Evolutionary conservation across 1,139 yeast genomes (phyloP), one percentile per base, ranked within the genome.

Genomic region (Meyerozyma carpophila): DNA sequence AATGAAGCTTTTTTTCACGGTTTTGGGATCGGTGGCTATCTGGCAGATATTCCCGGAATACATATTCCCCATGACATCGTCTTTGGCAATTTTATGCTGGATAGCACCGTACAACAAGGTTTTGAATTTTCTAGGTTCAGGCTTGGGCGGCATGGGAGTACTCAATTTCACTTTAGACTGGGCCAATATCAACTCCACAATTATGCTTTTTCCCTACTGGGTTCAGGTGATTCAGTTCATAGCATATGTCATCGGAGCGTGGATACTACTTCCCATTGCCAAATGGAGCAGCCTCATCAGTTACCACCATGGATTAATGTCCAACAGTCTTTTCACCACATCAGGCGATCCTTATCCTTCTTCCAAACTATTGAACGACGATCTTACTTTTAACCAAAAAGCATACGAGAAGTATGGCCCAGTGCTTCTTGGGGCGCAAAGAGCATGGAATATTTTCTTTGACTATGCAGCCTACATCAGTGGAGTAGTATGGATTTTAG

Each of bases 141-240:
- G 77, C 1, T 47, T 72, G 32, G 77, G 77, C 3, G 77, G 77
- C 4, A 62, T 70, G 63, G 77, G 77, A 16, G 47, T 72, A 14
- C 48, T 71, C 41, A 72, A 72, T 48, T 53, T 72, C 25, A 59
- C 76, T 1, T 55, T 72, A 32, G 77, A 72, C 47, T 72, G 77
- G 77, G 65, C 75, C 39, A 72, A 71, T 45, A 68, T 72, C 37
- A 69, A 77, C 2, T 70, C 75, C 0, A 47, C 59, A 1, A 71
- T 72, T 24, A 67, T 72, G 75, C 47, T 72, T 14, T 64, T 59
- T 53, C 77, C 77, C 3, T 72, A 70, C 50, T 70, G 75, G 75
- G 65, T 74, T 14, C 74, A 70, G 42, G 63, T 65, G 14, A 60
- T 72, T 38, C 70, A 70, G 47, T 72, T 72, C 49, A 43, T 58